Base-by-base conservation (phyloP, 108 stramenopile species). In the Pseudonitzschia multistriata region DNA sequence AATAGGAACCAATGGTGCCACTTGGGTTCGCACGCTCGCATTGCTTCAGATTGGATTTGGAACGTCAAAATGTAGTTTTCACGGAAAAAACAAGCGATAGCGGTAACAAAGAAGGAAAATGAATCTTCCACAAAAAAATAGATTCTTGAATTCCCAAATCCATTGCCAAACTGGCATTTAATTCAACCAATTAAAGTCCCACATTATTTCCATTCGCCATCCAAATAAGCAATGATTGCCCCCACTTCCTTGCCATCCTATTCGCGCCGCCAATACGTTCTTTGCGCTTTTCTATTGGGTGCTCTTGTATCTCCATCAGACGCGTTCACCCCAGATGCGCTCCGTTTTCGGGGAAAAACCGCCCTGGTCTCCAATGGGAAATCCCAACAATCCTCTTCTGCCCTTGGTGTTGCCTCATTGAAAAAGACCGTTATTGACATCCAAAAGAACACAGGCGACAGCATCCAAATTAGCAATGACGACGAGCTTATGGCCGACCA, bases 401-500 rank as follows among this genome's bases (percentile, higher is more conserved):
- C 6, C 31, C 59, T 60, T 29, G 59, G 59, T 19, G n/a, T 31
- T 60, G 59, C 5, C 2, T 60, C 34, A 17, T 5, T 33, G n/a
- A 33, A 60, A 60, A 13, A 33, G 8, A 36, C 59, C 30, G 31
- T 25, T 24, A 0, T 59, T 36, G 35, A 29, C 8, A 33, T 59
- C 7, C 8, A 30, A n/a, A 33, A 59, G n/a, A 33, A 10, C 35
- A 48, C 14, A 0, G 47, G 29, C 24, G 37, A 11, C 34, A 64
- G 8, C 3, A 45, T 45, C 40, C 21, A 60, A 11, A n/a, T 21
- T 21, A 22, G 8, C 70, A 27, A 31, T 5, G 60, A 71, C 48
- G 29, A 53, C 47, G 70, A 71, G 30, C 7, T 28, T 28, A 49
- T 75, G 67, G 11, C 74, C 10, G 34, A 45, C 30, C 67, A 70